Percentiles rank a stretch among this genome's conserved stretches.
These are phyloP conservation scores for Saturnispora zaruensis DNA, from an alignment of 805 yeast species.

Conservation along the genomic window DNA sequence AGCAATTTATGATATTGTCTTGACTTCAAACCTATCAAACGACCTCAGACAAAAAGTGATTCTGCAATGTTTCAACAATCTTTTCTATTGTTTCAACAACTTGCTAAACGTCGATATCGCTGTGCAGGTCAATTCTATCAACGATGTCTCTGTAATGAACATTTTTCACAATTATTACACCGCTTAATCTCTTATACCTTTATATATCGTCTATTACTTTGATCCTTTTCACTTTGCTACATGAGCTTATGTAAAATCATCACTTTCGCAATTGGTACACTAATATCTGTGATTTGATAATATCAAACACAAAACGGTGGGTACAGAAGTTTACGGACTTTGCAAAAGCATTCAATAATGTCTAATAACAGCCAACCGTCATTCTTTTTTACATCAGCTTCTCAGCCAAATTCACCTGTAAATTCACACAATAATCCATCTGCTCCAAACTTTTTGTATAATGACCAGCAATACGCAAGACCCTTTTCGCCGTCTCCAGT, in stretches of 20 bases:
- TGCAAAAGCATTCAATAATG: neutral
- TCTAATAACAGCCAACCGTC: slow-evolving; percentile 2
- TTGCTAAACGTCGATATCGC: slow-evolving; percentile 9
- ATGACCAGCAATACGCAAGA: neutral
- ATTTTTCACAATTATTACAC: slow-evolving; percentile 14
- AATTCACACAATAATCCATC: neutral
- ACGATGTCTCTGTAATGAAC: slow-evolving; percentile 1
- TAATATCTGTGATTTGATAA: neutral
- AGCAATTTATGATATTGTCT: neutral
- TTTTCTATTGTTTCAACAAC: slow-evolving; percentile 6
- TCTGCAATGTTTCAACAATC: slow-evolving; percentile 5
- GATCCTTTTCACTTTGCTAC: neutral
- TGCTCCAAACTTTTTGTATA: neutral
- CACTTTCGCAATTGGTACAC: neutral
- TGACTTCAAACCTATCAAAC: neutral
- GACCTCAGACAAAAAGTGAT: neutral
- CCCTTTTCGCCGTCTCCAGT: slow-evolving; percentile 14
- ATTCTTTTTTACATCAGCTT: slow-evolving; percentile 4
- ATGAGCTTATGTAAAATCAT: neutral
- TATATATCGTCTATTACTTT: neutral
- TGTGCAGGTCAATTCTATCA: slow-evolving; percentile 1
- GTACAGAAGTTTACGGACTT: neutral
- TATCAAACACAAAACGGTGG: too few relatives aligned
- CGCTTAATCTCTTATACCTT: neutral
- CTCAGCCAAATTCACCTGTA: slow-evolving; percentile 1